Base-by-base conservation (phyloP, 83 land plant species). In the Picea mariana region DNA sequence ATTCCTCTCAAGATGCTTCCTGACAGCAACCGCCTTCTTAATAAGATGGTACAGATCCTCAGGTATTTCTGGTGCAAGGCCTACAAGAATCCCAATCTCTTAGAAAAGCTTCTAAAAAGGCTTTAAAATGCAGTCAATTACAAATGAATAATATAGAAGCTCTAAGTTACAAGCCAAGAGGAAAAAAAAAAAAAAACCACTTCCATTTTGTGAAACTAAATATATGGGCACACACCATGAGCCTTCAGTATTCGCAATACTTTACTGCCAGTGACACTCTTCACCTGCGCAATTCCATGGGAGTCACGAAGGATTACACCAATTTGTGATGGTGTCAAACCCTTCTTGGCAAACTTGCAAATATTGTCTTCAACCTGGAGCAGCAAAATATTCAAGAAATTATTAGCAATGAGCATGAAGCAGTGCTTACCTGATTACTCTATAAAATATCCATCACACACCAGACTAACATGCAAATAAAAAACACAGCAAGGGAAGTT, bases 301-400 rank as follows among this genome's bases (percentile, higher is more conserved):
- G 97, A 94, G 78, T 96, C 98, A 81, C 97, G 88, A 62, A 96
- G 95, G 40, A 94, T 88, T 0, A 96, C 98, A 85, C 98, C 97
- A 31, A 96, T 96, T 82, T 94, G 97, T 1, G 97, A 94, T 6
- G 97, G 97, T 0, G 98, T 90, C 86, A 95, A 17, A 59, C 98
- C 98, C 82, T 92, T 95, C 90, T 95, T 95, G 42, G 98, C 97
- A 60, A 95, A 87, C 90, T 94, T 95, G 90, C 93, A 94, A 34
- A 95, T 95, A 83, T 89, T 92, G 3, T 95, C 98, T 68, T 92
- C 91, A 68, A 95, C 98, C 97, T 95, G 79, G 18, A 58, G 3
- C 18, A 73, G 38, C 1, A 26, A 55, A 77, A 58, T 66, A 24
- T 6, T 31, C 17, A 69, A 27, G 58, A 6, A 9, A 24, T 1